phyloP scores from a whole-genome alignment of 1,284 basidiomycete genomes.

The Trichosporon asahii region DNA sequence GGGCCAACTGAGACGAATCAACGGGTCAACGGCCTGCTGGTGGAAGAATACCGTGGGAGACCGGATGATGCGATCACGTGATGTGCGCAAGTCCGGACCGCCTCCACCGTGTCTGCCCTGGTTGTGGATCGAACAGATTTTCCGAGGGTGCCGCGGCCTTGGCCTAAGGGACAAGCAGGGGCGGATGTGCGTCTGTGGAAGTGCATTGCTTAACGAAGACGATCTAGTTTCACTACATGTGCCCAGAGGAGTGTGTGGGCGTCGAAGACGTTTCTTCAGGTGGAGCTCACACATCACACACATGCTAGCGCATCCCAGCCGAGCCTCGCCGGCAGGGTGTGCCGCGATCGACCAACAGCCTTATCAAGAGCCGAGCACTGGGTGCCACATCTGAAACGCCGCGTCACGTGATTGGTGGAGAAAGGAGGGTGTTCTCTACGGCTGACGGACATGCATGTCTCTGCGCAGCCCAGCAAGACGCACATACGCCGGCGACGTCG shows the following conservation, averaged over 20 bases:
- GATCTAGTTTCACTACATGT: not conserved
- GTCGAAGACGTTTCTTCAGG: not conserved
- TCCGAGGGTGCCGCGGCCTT: not conserved
- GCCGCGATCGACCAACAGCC: not conserved
- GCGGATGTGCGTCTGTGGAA: not conserved
- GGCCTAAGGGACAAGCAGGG: not conserved
- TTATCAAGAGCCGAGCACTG: not conserved
- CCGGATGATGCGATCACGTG: not conserved
- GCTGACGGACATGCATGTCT: too few relatives aligned
- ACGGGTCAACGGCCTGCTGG: conserved; percentile 3
- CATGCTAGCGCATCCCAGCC: not conserved
- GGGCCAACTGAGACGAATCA: not conserved
- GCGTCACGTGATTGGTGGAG: not conserved
- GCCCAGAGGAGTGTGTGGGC: not conserved
- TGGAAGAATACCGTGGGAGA: not conserved
- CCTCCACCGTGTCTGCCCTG: not conserved
- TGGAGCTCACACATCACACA: not conserved
- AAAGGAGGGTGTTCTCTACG: not conserved
- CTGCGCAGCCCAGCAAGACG: too few relatives aligned
- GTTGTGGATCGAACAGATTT: not conserved
- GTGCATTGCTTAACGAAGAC: not conserved
- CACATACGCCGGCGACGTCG: not conserved
- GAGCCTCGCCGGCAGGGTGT: not conserved
- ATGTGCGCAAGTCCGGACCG: not conserved
- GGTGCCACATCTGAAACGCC: conserved; percentile 6